These are phyloP conservation scores for Stachybotrys elegans DNA, from an alignment of 2,329 filamentous ascomycete genomes.

Conservation along the genomic window DNA sequence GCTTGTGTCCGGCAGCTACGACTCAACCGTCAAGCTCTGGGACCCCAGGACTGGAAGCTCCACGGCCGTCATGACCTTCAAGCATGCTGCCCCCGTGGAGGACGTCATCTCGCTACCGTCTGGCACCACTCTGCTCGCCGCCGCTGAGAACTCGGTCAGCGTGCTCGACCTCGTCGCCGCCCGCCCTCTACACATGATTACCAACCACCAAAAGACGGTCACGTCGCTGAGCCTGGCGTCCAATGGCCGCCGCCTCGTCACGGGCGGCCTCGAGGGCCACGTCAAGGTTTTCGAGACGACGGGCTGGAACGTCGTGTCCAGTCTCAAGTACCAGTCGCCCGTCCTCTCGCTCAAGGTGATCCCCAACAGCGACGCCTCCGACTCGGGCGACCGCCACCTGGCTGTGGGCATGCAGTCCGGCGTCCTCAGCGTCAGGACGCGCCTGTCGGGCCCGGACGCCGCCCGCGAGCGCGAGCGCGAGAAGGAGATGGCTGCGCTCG, in stretches of 20 bases:
- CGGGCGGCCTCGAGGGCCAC: constrained; percentile 88
- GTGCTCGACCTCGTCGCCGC: constrained; percentile 91
- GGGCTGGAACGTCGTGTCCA: constrained; percentile 93
- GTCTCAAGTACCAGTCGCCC: constrained; percentile 87
- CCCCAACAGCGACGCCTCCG: constrained; percentile 25
- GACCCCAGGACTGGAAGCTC: constrained; percentile 70
- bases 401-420: constrained; percentile 94
- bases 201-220: constrained; percentile 97
- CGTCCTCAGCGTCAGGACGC: constrained; percentile 82
- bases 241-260: constrained; percentile 74
- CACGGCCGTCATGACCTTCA: constrained; percentile 81
- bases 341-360: constrained; percentile 81
- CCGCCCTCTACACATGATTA: constrained; percentile 78
- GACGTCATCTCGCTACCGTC: constrained; percentile 81
- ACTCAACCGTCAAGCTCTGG: constrained; percentile 90
- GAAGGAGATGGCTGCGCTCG: constrained; percentile 77
- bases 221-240: constrained; percentile 81
- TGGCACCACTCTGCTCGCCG: constrained; percentile 79
- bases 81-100: constrained; percentile 86
- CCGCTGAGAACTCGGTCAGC: constrained; percentile 80
- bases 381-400: constrained; percentile 80
- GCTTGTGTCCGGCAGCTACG: constrained; percentile 87
- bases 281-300: constrained; percentile 95
- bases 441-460: constrained; percentile 79
- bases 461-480: constrained; percentile 69